Evolutionary conservation across 495 filamentous ascomycete species (phyloP).

Genomic region (Usnea hakonensis): DNA sequence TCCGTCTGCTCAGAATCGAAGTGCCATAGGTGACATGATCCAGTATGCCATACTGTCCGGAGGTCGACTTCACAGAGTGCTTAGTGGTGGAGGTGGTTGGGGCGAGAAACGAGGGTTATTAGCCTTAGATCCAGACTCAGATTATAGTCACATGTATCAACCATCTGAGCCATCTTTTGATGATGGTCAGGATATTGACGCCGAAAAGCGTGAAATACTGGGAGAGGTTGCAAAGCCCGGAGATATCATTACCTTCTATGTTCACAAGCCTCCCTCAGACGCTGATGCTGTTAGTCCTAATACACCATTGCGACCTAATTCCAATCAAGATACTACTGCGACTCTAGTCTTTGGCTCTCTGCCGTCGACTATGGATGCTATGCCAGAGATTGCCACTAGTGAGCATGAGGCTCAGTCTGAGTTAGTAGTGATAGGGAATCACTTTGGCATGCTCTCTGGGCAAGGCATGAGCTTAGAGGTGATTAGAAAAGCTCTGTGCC

Average conservation of each 20-base stretch:
- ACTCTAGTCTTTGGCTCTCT: constrained; percentile 14
- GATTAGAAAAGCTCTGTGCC: background rate
- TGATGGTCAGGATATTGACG: constrained; percentile 24
- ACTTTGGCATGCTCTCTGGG: constrained; percentile 45
- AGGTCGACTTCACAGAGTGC: constrained; percentile 54
- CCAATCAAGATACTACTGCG: background rate
- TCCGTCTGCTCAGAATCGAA: background rate
- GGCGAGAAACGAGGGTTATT: constrained; percentile 76
- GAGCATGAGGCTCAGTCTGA: constrained; percentile 1
- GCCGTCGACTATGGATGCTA: constrained; percentile 10
- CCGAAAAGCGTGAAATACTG: constrained; percentile 34
- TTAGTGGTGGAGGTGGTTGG: constrained; percentile 90
- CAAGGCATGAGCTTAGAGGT: constrained; percentile 38
- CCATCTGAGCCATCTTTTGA: constrained; percentile 19
- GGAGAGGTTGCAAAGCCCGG: constrained; percentile 41
- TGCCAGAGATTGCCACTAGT: constrained; percentile 3
- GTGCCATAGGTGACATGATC: background rate
- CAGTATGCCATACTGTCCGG: constrained; percentile 28
- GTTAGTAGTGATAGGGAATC: constrained; percentile 24
- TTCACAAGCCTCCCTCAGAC: constrained; percentile 12
- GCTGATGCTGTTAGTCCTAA: background rate
- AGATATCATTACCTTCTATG: constrained; percentile 45
- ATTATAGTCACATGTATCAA: constrained; percentile 6
- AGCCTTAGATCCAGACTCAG: constrained; percentile 63
- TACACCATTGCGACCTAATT: background rate